Percentiles rank a stretch among this genome's conserved stretches.
These are phyloP conservation scores for Cystobasidiaceae sp. DNA, from an alignment of 1,284 basidiomycete genomes.

Conservation along the genomic window DNA sequence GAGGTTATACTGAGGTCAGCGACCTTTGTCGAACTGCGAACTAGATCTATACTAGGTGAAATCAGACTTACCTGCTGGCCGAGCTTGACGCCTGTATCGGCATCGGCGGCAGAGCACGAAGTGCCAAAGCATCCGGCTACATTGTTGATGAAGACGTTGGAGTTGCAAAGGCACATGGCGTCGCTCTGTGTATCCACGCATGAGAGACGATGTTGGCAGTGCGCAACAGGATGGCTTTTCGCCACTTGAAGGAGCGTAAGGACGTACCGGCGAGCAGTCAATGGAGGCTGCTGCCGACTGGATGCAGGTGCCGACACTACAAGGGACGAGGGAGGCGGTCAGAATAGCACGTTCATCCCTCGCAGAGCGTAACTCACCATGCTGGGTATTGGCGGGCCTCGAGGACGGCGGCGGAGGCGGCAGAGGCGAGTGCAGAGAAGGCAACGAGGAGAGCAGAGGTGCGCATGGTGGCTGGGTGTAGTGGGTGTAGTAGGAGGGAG, in stretches of 20 bases:
- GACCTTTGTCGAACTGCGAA: not conserved
- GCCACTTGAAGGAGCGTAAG: too few relatives aligned
- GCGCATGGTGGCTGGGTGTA: slow-evolving; percentile 6
- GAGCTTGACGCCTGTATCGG: slow-evolving; percentile 10
- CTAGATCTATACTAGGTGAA: not conserved
- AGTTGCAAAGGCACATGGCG: slow-evolving; percentile 23
- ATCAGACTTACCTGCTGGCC: slow-evolving; percentile 13
- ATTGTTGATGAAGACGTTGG: slow-evolving; percentile 17
- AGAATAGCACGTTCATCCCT: not conserved
- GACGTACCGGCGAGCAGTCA: too few relatives aligned
- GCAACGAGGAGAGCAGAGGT: slow-evolving; percentile 1
- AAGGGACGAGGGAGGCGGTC: not conserved
- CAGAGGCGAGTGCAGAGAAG: slow-evolving; percentile 6
- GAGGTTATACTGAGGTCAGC: not conserved
- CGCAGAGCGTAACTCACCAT: not conserved
- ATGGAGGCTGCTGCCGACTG: not conserved
- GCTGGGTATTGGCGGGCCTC: slow-evolving; percentile 22
- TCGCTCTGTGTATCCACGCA: too few relatives aligned
- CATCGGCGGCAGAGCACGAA: slow-evolving; percentile 13
- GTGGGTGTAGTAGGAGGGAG: not conserved
- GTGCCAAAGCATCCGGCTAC: slow-evolving; percentile 21
- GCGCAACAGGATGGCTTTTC: too few relatives aligned
- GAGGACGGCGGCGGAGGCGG: slow-evolving; percentile 13
- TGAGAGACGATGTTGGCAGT: too few relatives aligned
- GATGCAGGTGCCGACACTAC: slow-evolving; percentile 12